Conservation (phyloP, 148 eudicot species). For the Persicaria tinctoria region DNA sequence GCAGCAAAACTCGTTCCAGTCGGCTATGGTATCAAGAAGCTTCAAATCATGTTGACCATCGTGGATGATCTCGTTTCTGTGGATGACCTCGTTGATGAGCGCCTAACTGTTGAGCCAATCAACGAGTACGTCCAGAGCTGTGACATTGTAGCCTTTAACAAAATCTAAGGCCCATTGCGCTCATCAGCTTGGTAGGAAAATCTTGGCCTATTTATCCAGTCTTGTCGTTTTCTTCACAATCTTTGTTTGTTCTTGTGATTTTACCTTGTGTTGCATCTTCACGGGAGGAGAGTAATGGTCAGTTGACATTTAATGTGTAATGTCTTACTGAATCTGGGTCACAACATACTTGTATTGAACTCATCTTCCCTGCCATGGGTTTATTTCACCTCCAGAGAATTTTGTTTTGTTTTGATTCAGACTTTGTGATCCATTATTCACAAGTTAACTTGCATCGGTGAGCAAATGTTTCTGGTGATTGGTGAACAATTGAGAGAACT, state of each 20-base stretch:
- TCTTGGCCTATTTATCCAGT: neutral
- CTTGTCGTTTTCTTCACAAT: neutral
- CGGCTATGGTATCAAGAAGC: conserved; percentile 88
- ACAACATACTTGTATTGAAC: neutral
- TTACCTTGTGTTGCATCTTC: neutral
- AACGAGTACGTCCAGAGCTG: conserved; percentile 88
- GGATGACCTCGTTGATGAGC: conserved; percentile 70
- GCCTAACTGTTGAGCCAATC: conserved; percentile 64
- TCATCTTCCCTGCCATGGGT: neutral
- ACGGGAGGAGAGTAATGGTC: neutral
- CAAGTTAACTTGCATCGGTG: no score
- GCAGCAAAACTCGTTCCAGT: conserved; percentile 91
- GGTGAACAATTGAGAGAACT: no score
- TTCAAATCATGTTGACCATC: conserved; percentile 83
- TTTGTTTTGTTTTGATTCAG: no score
- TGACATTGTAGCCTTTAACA: conserved; percentile 96
- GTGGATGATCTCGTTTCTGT: conserved; percentile 91
- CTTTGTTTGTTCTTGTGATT: neutral
- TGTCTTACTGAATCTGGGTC: neutral
- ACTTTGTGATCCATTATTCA: no score
- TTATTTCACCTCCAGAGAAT: neutral
- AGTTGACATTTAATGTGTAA: neutral
- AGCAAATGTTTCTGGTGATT: no score
- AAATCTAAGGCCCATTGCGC: conserved; percentile 36
- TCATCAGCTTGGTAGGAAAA: neutral